phyloP scores from a whole-genome alignment of 441 rosid species.

The Dalechampia spathulata region DNA sequence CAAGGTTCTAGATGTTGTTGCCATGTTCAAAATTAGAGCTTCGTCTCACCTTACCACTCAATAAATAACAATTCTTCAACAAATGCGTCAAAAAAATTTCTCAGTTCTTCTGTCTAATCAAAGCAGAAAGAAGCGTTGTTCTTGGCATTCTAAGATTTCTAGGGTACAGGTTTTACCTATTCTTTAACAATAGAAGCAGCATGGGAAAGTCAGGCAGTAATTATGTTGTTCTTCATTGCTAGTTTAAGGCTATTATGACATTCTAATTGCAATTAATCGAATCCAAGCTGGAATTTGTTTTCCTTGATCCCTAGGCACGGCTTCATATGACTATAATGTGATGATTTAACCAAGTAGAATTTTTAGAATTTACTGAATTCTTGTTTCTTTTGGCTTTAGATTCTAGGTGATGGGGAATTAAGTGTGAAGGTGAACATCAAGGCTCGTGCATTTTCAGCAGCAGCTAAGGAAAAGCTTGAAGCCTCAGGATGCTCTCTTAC shows the following conservation, averaged over 20 bases:
- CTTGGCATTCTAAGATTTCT: no score
- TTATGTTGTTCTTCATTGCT: no score
- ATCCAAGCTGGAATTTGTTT: neutral
- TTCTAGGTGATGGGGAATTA: slow-evolving; percentile 75
- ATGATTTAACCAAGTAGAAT: neutral
- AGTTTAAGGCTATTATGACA: slow-evolving; percentile 1
- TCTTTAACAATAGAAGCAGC: no score
- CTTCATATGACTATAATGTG: neutral
- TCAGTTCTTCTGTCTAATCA: no score
- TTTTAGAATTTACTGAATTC: neutral
- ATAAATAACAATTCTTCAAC: no score
- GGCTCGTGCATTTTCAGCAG: slow-evolving; percentile 68
- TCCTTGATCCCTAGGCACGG: neutral
- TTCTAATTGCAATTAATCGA: neutral
- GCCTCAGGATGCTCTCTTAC: slow-evolving; percentile 75
- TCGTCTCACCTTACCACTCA: no score
- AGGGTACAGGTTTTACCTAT: no score
- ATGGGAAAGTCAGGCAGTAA: no score
- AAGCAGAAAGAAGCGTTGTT: no score
- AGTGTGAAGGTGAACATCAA: slow-evolving; percentile 60
- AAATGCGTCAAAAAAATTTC: no score
- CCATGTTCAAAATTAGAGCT: neutral
- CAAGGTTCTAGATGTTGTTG: neutral
- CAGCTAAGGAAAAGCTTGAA: slow-evolving; percentile 87
- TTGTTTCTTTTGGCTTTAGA: slow-evolving; percentile 29